These are phyloP conservation scores for Metschnikowia corniflorae DNA, from an alignment of 805 yeast genomes.

Conservation along the genomic window DNA sequence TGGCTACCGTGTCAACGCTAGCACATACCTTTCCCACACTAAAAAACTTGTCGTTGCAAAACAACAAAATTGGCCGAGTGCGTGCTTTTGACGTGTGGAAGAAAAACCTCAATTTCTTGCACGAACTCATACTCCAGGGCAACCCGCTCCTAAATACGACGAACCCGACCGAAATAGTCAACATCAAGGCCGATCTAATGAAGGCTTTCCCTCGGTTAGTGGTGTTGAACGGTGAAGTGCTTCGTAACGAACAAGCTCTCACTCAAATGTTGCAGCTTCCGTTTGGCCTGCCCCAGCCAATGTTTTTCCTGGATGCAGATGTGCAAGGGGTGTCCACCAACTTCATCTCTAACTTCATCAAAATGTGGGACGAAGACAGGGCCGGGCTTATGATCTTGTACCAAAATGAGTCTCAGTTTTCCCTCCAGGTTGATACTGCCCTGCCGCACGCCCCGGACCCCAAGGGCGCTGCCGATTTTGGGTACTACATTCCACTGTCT, in stretches of 20 bases:
- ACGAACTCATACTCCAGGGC: conserved; percentile 74
- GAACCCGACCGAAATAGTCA: conserved; percentile 28
- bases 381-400: conserved; percentile 67
- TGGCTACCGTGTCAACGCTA: conserved; percentile 55
- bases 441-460: conserved; percentile 48
- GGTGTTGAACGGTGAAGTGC: conserved; percentile 70
- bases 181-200: conserved; percentile 59
- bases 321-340: conserved; percentile 69
- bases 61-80: conserved; percentile 61
- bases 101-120: conserved; percentile 64
- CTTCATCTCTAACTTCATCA: conserved; percentile 71
- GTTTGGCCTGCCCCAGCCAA: conserved; percentile 48
- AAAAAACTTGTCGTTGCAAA: conserved; percentile 73
- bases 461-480: conserved; percentile 45
- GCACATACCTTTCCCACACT: conserved; percentile 73
- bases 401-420: conserved; percentile 80
- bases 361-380: conserved; percentile 80
- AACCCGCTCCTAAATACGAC: conserved; percentile 62
- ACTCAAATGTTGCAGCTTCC: conserved; percentile 52
- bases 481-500: conserved; percentile 67
- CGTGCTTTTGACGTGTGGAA: conserved; percentile 70
- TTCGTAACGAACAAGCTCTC: conserved; percentile 70
- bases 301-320: conserved; percentile 78
- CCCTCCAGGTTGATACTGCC: conserved; percentile 69
- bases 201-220: conserved; percentile 75